Conservation (phyloP, 2,329 filamentous ascomycete genomes). For the Pseudogymnoascus sp. region DNA sequence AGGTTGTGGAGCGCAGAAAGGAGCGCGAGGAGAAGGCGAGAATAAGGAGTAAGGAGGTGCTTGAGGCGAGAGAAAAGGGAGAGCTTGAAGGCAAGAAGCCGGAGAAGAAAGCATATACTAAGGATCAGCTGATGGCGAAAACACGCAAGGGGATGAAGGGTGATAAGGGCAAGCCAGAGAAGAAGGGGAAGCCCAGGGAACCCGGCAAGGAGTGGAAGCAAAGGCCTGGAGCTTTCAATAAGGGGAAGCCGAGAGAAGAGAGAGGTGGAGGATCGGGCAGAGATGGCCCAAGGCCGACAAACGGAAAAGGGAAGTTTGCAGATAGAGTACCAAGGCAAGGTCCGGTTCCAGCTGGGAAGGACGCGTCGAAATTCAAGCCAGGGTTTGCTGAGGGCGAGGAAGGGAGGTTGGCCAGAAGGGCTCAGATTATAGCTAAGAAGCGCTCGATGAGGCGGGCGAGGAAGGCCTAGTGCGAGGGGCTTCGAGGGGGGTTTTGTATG, state of each 20-base stretch:
- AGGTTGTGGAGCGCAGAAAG: constrained; percentile 76
- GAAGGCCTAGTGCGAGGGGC: constrained; percentile 10
- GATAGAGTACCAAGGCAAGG: constrained; percentile 23
- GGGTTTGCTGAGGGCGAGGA: constrained; percentile 37
- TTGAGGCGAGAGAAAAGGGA: constrained; percentile 26
- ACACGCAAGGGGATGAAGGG: constrained; percentile 28
- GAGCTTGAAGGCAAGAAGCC: constrained; percentile 24
- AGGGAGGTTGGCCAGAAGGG: constrained; percentile 50
- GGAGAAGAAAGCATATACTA: constrained; percentile 26
- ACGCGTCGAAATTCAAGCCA: constrained; percentile 23
- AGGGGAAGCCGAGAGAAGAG: constrained; percentile 5
- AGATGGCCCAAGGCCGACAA: constrained; percentile 15
- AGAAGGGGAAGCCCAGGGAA: constrained; percentile 12
- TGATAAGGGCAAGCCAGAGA: constrained; percentile 17
- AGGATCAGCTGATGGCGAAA: constrained; percentile 27
- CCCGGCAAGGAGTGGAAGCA: constrained; percentile 10
- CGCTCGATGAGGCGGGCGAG: constrained; percentile 62
- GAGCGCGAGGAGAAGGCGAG: constrained; percentile 52
- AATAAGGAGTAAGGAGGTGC: constrained; percentile 30
- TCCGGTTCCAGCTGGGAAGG: constrained; percentile 23
- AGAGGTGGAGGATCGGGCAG: constrained; percentile 10
- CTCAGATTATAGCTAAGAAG: constrained; percentile 80
- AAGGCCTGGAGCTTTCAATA: constrained; percentile 8
- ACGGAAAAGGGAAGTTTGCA: constrained; percentile 8
- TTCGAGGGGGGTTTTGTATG: not conserved